phyloP scores from a whole-genome alignment of 129 eudicot species.

The Arctium lappa region DNA sequence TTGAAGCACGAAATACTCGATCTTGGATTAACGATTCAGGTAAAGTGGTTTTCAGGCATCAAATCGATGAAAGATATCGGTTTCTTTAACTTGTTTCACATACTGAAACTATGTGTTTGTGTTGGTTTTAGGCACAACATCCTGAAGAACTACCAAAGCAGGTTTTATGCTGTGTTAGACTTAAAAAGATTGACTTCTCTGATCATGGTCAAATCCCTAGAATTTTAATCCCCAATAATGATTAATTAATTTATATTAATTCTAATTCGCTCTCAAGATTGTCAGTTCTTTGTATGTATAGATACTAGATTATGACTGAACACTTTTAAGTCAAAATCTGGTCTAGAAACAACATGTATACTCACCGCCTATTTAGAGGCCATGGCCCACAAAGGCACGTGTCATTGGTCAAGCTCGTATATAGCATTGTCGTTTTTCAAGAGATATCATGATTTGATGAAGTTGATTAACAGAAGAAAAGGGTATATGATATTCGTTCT shows the following conservation, averaged over 20 bases:
- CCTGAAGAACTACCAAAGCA: conserved; percentile 83
- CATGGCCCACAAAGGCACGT: neutral
- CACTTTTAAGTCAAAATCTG: neutral
- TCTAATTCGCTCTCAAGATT: neutral
- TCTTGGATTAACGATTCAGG: conserved; percentile 80
- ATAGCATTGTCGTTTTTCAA: too few species aligned
- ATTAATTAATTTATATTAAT: conserved; percentile 15
- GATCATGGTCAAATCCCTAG: conserved; percentile 65
- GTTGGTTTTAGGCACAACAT: conserved; percentile 56
- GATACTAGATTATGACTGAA: neutral
- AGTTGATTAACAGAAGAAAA: too few species aligned
- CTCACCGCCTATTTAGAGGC: neutral
- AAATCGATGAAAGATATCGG: neutral
- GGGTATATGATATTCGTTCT: neutral
- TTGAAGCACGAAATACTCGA: conserved; percentile 63
- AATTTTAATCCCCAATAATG: conserved; percentile 35
- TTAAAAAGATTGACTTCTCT: conserved; percentile 70
- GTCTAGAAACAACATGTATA: too few species aligned
- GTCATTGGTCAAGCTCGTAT: neutral
- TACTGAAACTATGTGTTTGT: neutral
- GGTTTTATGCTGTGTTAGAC: conserved; percentile 67
- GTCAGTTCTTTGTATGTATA: neutral
- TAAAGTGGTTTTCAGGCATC: neutral
- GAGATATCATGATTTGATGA: too few species aligned
- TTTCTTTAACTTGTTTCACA: neutral